Percentiles rank a stretch among this genome's conserved stretches.
Conservation (phyloP, 2,329 filamentous ascomycete genomes). For the Zymoseptoria crescenta region DNA sequence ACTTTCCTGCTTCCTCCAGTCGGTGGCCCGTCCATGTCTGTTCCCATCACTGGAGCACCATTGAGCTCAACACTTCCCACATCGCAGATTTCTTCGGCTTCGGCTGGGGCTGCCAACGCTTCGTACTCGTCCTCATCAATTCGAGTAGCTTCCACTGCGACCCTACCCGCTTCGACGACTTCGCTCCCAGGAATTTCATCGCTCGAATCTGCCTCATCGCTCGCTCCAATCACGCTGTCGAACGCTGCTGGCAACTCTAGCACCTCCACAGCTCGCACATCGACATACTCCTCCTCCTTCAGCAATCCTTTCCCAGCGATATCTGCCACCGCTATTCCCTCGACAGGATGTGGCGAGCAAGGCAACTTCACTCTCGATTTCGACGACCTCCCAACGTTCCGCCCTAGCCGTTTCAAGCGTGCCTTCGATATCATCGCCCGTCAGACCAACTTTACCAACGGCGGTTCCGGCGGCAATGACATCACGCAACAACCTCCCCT, state of each 20-base stretch:
- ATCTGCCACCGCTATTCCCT: constrained; percentile 16
- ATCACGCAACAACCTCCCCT: constrained; percentile 34
- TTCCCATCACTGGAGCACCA: background rate
- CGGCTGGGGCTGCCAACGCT: background rate
- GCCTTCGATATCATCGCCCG: constrained; percentile 15
- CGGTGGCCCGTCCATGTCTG: background rate
- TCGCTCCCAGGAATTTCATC: background rate
- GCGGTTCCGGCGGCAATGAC: constrained; percentile 21
- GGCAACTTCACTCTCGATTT: constrained; percentile 36
- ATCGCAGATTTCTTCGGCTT: too few relatives aligned
- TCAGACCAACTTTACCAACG: constrained; percentile 14
- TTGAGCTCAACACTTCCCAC: background rate
- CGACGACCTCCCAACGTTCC: constrained; percentile 32
- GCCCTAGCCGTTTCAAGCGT: constrained; percentile 11
- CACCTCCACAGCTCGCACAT: constrained; percentile 7
- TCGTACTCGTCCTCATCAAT: background rate
- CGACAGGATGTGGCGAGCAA: constrained; percentile 35
- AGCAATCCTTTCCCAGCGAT: constrained; percentile 11
- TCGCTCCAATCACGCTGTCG: background rate
- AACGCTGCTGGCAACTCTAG: constrained; percentile 1
- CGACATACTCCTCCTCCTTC: too few relatives aligned
- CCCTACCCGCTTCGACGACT: background rate
- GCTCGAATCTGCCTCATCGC: background rate
- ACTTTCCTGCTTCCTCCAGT: background rate
- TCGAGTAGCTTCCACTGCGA: background rate